Evolutionary conservation across 805 yeast species (phyloP).

Genomic region (Saccharomycopsis sp.): DNA sequence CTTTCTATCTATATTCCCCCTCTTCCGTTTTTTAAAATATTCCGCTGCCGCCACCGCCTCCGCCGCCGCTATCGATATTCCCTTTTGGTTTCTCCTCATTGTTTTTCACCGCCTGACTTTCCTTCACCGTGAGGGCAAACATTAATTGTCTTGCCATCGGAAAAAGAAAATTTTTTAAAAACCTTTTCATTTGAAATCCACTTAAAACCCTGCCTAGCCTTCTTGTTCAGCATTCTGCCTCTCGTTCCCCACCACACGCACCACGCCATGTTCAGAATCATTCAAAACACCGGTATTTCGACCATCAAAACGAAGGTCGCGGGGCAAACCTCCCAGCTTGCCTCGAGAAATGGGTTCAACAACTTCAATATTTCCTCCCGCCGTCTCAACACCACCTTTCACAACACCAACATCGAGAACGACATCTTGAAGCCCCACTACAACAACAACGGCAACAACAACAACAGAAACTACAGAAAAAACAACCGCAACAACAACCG

Average conservation of each 20-base stretch:
- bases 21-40: no score
- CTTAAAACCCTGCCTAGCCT: not conserved
- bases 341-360: conserved; percentile 13
- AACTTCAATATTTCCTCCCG: conserved; percentile 18
- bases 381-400: conserved; percentile 14
- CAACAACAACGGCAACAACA: conserved; percentile 20
- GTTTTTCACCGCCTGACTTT: not conserved
- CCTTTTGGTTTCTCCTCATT: not conserved
- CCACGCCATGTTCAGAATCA: conserved; percentile 22
- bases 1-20: not conserved
- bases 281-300: conserved; percentile 15
- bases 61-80: not conserved
- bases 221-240: no score
- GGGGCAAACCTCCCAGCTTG: conserved; percentile 16
- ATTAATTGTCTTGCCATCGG: not conserved
- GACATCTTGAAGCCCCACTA: conserved; percentile 14
- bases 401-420: conserved; percentile 10
- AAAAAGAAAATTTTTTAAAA: not conserved
- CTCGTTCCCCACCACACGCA: no score
- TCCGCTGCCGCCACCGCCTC: no score
- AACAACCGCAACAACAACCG: conserved; percentile 25
- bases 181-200: not conserved
- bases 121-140: not conserved
- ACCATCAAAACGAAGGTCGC: conserved; percentile 19
- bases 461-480: conserved; percentile 15